Percentiles rank a stretch among this genome's conserved stretches.
Evolutionary conservation across 441 rosid genomes (phyloP).

Genomic region (Erodium texanum): DNA sequence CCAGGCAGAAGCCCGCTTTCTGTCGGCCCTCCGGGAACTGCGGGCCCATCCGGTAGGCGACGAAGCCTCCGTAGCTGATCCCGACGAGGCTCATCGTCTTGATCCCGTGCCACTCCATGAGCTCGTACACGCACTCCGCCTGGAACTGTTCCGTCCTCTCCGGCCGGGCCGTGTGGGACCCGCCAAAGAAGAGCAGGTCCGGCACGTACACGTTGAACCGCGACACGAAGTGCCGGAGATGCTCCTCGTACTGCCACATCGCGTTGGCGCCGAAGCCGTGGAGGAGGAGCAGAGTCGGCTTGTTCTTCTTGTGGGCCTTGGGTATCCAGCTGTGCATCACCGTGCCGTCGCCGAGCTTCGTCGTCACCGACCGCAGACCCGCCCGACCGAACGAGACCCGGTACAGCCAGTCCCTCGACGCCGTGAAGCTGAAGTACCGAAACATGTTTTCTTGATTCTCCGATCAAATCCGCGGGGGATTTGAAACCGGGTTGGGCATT

Average conservation of each 20-base stretch:
- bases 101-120: slow-evolving; percentile 18
- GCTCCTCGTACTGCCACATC: slow-evolving; percentile 20
- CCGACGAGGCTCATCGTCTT: slow-evolving; percentile 18
- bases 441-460: neutral
- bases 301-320: neutral
- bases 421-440: slow-evolving; percentile 57
- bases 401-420: slow-evolving; percentile 58
- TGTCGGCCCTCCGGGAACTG: slow-evolving; percentile 18
- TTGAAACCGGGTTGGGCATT: neutral
- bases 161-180: slow-evolving; percentile 14
- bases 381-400: slow-evolving; percentile 49
- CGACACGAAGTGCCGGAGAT: slow-evolving; percentile 15
- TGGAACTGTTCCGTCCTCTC: slow-evolving; percentile 21
- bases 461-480: too few relatives aligned
- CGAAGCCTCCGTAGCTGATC: slow-evolving; percentile 25
- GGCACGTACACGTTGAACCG: slow-evolving; percentile 24
- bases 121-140: slow-evolving; percentile 14
- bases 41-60: slow-evolving; percentile 19
- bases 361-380: slow-evolving; percentile 38
- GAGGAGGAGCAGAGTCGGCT: slow-evolving; percentile 19
- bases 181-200: slow-evolving; percentile 6
- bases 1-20: slow-evolving; percentile 18
- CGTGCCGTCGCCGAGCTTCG: slow-evolving; percentile 21
- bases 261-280: slow-evolving; percentile 26
- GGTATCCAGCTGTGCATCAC: slow-evolving; percentile 24